Conservation (phyloP, 805 yeast species). For the Lachancea lanzarotensis region DNA sequence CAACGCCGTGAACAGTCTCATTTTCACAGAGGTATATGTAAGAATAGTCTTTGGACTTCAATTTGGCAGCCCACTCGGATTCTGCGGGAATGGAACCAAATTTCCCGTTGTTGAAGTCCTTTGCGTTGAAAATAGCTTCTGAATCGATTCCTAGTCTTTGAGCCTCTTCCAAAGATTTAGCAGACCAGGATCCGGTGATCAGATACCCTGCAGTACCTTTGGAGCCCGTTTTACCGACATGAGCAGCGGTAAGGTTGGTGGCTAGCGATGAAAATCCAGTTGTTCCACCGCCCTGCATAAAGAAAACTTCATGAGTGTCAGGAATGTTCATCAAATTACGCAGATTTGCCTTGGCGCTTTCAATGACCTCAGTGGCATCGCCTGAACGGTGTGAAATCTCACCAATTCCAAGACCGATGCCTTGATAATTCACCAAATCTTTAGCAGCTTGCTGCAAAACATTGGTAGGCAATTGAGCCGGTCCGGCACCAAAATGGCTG, state of each 20-base stretch:
- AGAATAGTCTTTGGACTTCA: slow-evolving; percentile 52
- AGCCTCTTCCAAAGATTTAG: slow-evolving; percentile 84
- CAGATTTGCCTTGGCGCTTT: slow-evolving; percentile 65
- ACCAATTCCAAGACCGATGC: slow-evolving; percentile 78
- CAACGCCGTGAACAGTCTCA: slow-evolving; percentile 95
- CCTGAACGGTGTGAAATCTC: slow-evolving; percentile 94
- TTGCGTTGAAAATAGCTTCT: slow-evolving; percentile 62
- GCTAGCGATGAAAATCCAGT: slow-evolving; percentile 88
- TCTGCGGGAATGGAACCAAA: slow-evolving; percentile 63
- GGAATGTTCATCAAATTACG: slow-evolving; percentile 66
- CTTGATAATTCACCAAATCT: slow-evolving; percentile 69
- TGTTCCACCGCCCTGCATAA: slow-evolving; percentile 97
- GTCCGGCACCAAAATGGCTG: slow-evolving; percentile 96
- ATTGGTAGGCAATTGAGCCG: slow-evolving; percentile 79
- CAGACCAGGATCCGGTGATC: slow-evolving; percentile 91
- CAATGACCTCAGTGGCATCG: slow-evolving; percentile 71
- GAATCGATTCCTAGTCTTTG: slow-evolving; percentile 70
- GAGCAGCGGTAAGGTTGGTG: slow-evolving; percentile 71
- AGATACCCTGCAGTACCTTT: slow-evolving; percentile 79
- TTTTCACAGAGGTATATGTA: slow-evolving; percentile 90
- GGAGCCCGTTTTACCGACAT: slow-evolving; percentile 64
- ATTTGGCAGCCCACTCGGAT: slow-evolving; percentile 51
- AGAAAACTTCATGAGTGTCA: slow-evolving; percentile 88
- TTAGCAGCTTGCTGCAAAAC: slow-evolving; percentile 84
- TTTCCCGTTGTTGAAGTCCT: slow-evolving; percentile 43